These are phyloP conservation scores for Penicillium sp. DNA, from an alignment of 2,329 filamentous ascomycete genomes.

Conservation along the genomic window DNA sequence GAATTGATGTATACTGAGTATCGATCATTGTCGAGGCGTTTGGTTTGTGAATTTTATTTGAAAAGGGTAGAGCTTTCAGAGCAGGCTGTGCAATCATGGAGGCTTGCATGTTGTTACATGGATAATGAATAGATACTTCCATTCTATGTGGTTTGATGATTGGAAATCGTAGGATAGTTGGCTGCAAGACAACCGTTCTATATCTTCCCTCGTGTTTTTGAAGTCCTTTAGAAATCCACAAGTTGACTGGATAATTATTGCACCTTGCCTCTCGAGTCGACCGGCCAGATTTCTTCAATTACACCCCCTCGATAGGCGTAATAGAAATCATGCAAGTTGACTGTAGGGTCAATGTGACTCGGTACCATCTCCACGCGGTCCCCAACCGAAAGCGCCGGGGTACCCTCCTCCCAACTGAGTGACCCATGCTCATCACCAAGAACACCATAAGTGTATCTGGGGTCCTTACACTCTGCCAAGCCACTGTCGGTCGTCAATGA, in stretches of 20 bases:
- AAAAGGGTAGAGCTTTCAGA: not conserved
- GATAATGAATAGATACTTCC: not conserved
- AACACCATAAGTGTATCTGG: conserved; percentile 46
- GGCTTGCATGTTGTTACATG: too few relatives aligned
- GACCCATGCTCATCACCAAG: conserved; percentile 54
- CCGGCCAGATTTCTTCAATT: conserved; percentile 54
- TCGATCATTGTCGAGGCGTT: not conserved
- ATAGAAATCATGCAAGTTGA: conserved; percentile 55
- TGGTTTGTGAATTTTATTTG: not conserved
- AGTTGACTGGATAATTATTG: conserved; percentile 38
- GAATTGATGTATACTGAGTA: not conserved
- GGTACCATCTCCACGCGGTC: conserved; percentile 55
- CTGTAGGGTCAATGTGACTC: conserved; percentile 56
- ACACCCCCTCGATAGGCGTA: conserved; percentile 51
- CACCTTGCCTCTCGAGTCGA: conserved; percentile 54
- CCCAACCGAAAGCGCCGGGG: conserved; percentile 43
- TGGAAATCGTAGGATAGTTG: too few relatives aligned
- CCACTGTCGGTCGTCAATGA: conserved; percentile 55
- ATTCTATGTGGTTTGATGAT: not conserved
- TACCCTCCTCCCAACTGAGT: conserved; percentile 48
- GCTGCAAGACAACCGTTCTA: not conserved
- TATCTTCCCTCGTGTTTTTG: not conserved
- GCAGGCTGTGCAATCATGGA: not conserved
- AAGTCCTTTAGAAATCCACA: not conserved
- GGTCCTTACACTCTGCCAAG: conserved; percentile 49